Conservation (phyloP, 371 early-diverging fungal genomes). For the Mortierella sp. region DNA sequence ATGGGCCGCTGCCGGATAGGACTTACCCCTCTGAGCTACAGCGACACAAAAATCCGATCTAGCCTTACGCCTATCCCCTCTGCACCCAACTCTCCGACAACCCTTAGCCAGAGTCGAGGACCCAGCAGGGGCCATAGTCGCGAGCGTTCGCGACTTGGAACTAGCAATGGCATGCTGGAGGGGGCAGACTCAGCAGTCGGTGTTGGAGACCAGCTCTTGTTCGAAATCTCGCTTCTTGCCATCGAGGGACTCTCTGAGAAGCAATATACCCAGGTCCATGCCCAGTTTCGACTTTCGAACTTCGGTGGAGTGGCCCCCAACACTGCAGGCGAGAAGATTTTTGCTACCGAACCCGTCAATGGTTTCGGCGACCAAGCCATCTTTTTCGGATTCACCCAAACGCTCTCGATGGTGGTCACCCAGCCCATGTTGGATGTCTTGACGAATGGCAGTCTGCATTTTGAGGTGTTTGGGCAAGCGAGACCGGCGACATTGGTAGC, state of each 20-base stretch:
- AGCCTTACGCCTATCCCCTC: slow-evolving; percentile 17
- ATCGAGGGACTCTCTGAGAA: slow-evolving; percentile 78
- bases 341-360: slow-evolving; percentile 73
- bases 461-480: slow-evolving; percentile 78
- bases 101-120: slow-evolving; percentile 20
- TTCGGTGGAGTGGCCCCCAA: slow-evolving; percentile 63
- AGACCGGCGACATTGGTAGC: slow-evolving; percentile 65
- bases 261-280: slow-evolving; percentile 83
- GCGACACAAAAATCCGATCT: slow-evolving; percentile 23
- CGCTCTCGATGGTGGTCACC: slow-evolving; percentile 66
- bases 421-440: slow-evolving; percentile 62
- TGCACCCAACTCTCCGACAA: slow-evolving; percentile 41
- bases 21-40: slow-evolving; percentile 63
- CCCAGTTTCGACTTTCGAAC: slow-evolving; percentile 80
- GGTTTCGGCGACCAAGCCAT: slow-evolving; percentile 69
- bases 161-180: slow-evolving; percentile 10
- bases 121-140: slow-evolving; percentile 48
- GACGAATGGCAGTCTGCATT: slow-evolving; percentile 59
- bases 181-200: slow-evolving; percentile 22
- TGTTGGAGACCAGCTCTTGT: slow-evolving; percentile 71
- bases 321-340: slow-evolving; percentile 70
- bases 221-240: slow-evolving; percentile 80
- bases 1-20: slow-evolving; percentile 65
- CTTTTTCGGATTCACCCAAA: slow-evolving; percentile 74
- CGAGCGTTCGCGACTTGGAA: slow-evolving; percentile 37